Evolutionary conservation across 140 eudicot species (phyloP).

Genomic region (Oenanthe javanica): DNA sequence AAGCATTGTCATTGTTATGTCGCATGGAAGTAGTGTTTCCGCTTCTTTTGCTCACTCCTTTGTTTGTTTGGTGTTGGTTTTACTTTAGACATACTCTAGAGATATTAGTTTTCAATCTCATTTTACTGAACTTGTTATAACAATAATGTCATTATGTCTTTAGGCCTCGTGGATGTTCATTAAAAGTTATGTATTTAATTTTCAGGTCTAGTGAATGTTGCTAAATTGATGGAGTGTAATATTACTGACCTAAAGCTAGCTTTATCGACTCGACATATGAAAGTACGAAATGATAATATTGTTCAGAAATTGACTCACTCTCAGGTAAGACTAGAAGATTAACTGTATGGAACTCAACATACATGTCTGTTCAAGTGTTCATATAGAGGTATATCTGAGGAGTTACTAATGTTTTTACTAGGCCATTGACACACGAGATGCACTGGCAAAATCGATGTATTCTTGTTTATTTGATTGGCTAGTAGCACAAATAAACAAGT

Average conservation of each 20-base stretch:
- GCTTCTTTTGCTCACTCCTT: neutral
- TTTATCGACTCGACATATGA: slow-evolving; percentile 85
- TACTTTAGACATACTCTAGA: neutral
- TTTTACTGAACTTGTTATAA: neutral
- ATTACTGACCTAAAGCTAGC: slow-evolving; percentile 65
- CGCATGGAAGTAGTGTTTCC: neutral
- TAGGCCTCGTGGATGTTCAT: neutral
- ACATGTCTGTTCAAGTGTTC: neutral
- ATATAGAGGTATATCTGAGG: neutral
- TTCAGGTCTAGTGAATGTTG: slow-evolving; percentile 70
- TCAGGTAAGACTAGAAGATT: slow-evolving; percentile 46
- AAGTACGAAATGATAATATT: slow-evolving; percentile 64
- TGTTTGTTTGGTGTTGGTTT: neutral
- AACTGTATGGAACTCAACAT: neutral
- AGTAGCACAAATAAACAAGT: slow-evolving; percentile 85
- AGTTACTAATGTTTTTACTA: slow-evolving; percentile 6
- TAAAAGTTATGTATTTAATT: neutral
- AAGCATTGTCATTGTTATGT: neutral
- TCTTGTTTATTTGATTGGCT: slow-evolving; percentile 95
- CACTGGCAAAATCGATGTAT: slow-evolving; percentile 86
- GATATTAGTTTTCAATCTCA: neutral
- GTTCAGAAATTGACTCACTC: slow-evolving; percentile 81
- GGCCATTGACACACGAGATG: slow-evolving; percentile 91
- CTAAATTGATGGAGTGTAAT: slow-evolving; percentile 66
- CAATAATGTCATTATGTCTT: neutral